A percentile compares a stretch with the other conserved stretches of the same genome.
phyloP scores from a whole-genome alignment of 176 grass and related monocot species.

The Typha latifolia region DNA sequence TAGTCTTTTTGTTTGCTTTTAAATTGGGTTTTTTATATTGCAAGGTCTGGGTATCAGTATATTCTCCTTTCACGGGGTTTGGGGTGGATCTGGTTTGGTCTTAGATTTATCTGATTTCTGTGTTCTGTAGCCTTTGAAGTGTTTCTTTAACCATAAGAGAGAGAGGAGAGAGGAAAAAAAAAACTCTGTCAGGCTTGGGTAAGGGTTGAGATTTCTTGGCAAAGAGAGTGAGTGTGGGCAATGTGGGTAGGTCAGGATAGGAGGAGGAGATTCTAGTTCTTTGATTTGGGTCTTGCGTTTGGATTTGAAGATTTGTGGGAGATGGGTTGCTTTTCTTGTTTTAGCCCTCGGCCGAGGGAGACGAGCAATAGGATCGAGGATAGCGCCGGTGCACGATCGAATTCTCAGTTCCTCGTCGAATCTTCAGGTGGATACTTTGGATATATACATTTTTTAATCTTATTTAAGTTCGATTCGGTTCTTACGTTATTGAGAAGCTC shows the following conservation, averaged over 20 bases:
- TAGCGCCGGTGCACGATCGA: conserved; percentile 30
- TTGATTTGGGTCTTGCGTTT: background rate
- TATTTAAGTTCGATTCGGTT: background rate
- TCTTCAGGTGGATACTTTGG: conserved; percentile 38
- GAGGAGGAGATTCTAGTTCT: background rate
- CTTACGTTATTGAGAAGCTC: background rate
- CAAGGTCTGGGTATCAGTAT: background rate
- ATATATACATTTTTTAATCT: no score
- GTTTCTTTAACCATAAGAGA: background rate
- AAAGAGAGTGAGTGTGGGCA: background rate
- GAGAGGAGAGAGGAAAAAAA: conserved; percentile 1
- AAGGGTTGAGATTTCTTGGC: background rate
- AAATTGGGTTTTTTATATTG: background rate
- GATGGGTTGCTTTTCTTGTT: conserved; percentile 77
- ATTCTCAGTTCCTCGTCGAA: conserved; percentile 28
- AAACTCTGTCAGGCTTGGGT: background rate
- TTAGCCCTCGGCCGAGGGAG: conserved; percentile 25
- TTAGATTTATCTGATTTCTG: background rate
- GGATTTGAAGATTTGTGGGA: conserved; percentile 1
- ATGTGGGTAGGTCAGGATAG: background rate
- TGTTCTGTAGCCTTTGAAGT: conserved; percentile 16
- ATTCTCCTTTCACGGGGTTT: conserved; percentile 12
- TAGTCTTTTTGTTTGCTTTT: background rate
- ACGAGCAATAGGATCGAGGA: conserved; percentile 22
- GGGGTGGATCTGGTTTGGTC: background rate